Conservation (phyloP, 495 filamentous ascomycete genomes). For the Aspergillus indologenus region DNA sequence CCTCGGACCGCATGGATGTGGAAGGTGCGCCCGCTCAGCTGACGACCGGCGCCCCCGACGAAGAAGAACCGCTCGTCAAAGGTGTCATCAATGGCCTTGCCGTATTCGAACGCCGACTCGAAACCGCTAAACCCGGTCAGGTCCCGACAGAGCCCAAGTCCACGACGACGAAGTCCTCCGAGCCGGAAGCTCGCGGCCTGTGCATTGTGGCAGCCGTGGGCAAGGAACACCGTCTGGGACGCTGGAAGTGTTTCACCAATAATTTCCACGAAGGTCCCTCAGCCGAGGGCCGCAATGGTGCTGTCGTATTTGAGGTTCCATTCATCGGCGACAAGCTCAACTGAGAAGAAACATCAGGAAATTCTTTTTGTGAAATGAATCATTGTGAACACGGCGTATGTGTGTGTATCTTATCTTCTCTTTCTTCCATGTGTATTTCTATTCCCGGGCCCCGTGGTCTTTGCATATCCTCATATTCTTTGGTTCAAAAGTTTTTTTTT, state of each 20-base stretch:
- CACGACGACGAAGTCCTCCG: conserved; percentile 49
- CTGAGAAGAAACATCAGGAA: too few species aligned
- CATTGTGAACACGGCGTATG: conserved; percentile 10
- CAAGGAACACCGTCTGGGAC: conserved; percentile 78
- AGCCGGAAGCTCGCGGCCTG: conserved; percentile 58
- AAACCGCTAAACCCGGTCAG: conserved; percentile 28
- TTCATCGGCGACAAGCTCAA: conserved; percentile 27
- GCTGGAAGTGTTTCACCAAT: conserved; percentile 59
- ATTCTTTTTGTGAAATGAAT: too few species aligned
- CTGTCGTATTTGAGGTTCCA: conserved; percentile 75
- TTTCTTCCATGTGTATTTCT: conserved; percentile 8
- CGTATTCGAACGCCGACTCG: conserved; percentile 64
- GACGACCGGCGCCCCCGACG: conserved; percentile 14
- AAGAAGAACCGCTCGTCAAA: conserved; percentile 46
- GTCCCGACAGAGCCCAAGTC: conserved; percentile 39
- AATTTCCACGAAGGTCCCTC: conserved; percentile 43
- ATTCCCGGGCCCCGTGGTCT: conserved; percentile 20
- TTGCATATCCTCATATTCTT: conserved; percentile 16
- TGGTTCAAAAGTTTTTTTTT: background rate
- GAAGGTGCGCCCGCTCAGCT: conserved; percentile 13
- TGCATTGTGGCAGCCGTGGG: conserved; percentile 80
- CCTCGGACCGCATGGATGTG: conserved; percentile 24
- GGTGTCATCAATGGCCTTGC: conserved; percentile 85
- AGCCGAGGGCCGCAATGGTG: conserved; percentile 68
- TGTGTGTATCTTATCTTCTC: conserved; percentile 16